A percentile compares a stretch with the other conserved stretches of the same genome.
These are phyloP conservation scores for Psidium guajava DNA, from an alignment of 345 rosid genomes.

Conservation along the genomic window DNA sequence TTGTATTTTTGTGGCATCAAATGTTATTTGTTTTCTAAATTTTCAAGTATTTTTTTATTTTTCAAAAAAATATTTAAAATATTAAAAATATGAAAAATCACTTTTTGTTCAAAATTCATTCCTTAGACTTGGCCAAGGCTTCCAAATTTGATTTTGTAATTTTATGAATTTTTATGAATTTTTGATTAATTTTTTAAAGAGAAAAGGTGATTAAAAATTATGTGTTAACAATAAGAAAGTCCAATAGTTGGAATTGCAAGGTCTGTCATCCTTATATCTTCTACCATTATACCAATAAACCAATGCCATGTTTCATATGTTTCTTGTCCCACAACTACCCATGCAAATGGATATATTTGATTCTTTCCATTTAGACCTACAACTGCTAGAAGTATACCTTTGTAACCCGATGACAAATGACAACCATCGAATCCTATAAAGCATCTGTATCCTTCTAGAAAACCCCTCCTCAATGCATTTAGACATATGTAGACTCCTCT, in stretches of 20 bases:
- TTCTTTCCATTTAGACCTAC: not conserved
- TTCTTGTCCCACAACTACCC: not conserved
- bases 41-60: too few relatives aligned
- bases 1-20: too few relatives aligned
- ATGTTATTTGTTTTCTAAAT: too few relatives aligned
- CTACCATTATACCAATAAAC: not conserved
- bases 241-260: not conserved
- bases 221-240: too few relatives aligned
- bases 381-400: not conserved
- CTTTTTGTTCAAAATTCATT: too few relatives aligned
- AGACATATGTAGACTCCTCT: not conserved
- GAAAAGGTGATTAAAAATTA: too few relatives aligned
- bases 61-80: too few relatives aligned
- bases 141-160: too few relatives aligned
- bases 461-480: not conserved
- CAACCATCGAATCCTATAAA: not conserved
- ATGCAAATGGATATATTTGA: not conserved
- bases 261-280: rapidly evolving
- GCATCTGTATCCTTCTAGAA: not conserved
- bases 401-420: not conserved
- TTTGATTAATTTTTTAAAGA: too few relatives aligned
- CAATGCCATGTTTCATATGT: not conserved
- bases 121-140: too few relatives aligned
- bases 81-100: too few relatives aligned
- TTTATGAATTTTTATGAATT: too few relatives aligned